phyloP scores from a whole-genome alignment of 768 basidiomycete species.

The Mycena olivaceomarginata region DNA sequence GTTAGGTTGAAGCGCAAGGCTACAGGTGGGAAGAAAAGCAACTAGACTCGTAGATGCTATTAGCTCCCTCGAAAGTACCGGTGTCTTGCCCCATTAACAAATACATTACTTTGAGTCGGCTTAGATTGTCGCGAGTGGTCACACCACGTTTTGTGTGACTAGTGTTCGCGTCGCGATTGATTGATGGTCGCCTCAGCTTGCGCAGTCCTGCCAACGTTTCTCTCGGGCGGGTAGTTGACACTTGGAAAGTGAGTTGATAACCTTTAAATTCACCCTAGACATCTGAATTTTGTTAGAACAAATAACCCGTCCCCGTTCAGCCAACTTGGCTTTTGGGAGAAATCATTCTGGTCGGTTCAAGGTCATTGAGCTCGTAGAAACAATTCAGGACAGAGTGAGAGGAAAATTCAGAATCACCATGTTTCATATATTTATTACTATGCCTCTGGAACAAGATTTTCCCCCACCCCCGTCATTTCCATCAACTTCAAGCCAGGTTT shows the following conservation, averaged over 20 bases:
- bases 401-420: background rate
- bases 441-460: background rate
- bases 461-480: background rate
- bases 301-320: no score
- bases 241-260: no score
- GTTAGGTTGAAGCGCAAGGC: background rate
- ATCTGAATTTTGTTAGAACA: no score
- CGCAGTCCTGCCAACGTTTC: no score
- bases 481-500: slow-evolving; percentile 14
- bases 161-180: background rate
- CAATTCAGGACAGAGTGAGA: no score
- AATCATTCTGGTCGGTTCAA: no score
- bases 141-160: background rate
- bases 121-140: background rate
- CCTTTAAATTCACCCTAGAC: no score
- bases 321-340: no score
- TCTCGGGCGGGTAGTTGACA: no score
- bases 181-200: no score
- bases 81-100: background rate
- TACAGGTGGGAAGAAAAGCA: background rate
- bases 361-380: no score
- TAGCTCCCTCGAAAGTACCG: background rate
- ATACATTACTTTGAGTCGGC: background rate
- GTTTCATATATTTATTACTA: background rate
- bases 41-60: background rate